Conservation (phyloP, 2,329 filamentous ascomycete species). For the Claviceps paspali region DNA sequence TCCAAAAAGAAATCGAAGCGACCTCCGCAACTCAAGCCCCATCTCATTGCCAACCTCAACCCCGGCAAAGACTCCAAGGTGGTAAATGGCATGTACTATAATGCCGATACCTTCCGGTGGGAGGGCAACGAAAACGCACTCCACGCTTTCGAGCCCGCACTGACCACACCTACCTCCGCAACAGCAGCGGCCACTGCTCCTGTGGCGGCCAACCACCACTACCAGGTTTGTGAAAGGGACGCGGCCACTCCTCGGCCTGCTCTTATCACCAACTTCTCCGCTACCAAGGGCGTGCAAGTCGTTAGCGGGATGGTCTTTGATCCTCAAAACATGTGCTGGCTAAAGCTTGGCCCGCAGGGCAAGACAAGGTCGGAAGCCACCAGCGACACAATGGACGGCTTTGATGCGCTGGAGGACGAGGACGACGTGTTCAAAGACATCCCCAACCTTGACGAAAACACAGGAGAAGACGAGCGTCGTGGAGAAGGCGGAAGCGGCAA, state of each 20-base stretch:
- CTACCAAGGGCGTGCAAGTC: constrained; percentile 75
- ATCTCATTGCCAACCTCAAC: constrained; percentile 75
- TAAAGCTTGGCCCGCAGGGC: constrained; percentile 52
- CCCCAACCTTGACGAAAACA: constrained; percentile 70
- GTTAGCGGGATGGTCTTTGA: constrained; percentile 99
- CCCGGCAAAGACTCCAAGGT: constrained; percentile 63
- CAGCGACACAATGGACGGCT: constrained; percentile 46
- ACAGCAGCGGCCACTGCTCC: constrained; percentile 12
- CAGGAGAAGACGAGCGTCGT: constrained; percentile 32
- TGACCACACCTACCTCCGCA: constrained; percentile 35
- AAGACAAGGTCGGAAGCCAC: constrained; percentile 29
- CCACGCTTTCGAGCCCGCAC: constrained; percentile 56
- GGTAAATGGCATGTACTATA: constrained; percentile 85
- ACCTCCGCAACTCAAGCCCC: constrained; percentile 58
- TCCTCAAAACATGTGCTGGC: constrained; percentile 92
- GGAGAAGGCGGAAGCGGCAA: constrained; percentile 16
- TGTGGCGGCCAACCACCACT: constrained; percentile 15
- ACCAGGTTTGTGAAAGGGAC: constrained; percentile 40
- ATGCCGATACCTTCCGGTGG: constrained; percentile 75
- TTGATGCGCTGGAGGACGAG: constrained; percentile 56
- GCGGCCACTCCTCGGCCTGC: constrained; percentile 50
- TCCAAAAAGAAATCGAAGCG: constrained; percentile 42
- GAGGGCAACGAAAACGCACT: constrained; percentile 90
- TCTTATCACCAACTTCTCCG: constrained; percentile 79
- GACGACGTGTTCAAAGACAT: constrained; percentile 91